phyloP scores from a whole-genome alignment of 257 asterid genomes.

The Fraxinus excelsior region DNA sequence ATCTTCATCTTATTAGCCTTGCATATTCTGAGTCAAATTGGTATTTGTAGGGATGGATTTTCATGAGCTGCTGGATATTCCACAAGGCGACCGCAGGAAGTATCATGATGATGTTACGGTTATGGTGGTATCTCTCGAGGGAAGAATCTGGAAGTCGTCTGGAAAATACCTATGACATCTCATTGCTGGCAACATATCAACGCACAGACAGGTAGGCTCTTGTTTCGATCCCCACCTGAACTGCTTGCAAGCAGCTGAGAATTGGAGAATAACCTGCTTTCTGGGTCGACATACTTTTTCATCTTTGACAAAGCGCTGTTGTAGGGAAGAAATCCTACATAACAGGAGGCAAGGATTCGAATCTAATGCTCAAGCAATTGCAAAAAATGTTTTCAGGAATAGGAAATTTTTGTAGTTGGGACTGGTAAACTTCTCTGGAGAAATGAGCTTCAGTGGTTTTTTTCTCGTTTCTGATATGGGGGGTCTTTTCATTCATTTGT shows the following conservation, averaged over 20 bases:
- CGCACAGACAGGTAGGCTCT: background rate
- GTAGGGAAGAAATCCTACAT: constrained; percentile 25
- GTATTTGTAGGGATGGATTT: constrained; percentile 76
- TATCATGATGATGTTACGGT: constrained; percentile 98
- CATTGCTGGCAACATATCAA: background rate
- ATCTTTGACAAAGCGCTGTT: constrained; percentile 18
- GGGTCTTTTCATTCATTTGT: constrained; percentile 56
- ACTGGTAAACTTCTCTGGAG: constrained; percentile 43
- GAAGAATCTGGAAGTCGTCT: constrained; percentile 94
- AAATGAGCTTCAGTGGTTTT: constrained; percentile 17
- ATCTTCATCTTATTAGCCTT: background rate
- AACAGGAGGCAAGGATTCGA: constrained; percentile 25
- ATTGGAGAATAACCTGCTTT: constrained; percentile 1
- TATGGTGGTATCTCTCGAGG: constrained; percentile 96
- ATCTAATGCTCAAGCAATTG: constrained; percentile 28
- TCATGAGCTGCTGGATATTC: constrained; percentile 94
- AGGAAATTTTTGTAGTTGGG: constrained; percentile 73
- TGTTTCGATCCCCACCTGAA: background rate
- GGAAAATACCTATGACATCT: constrained; percentile 74
- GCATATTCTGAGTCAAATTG: constrained; percentile 22
- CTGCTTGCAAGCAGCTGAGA: constrained; percentile 1
- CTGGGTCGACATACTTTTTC: constrained; percentile 21
- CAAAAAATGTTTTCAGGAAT: constrained; percentile 21
- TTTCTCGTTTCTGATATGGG: constrained; percentile 44
- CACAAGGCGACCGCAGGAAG: constrained; percentile 95